Conservation (phyloP, 2,329 filamentous ascomycete species). For the Bipolaris sorokiniana region DNA sequence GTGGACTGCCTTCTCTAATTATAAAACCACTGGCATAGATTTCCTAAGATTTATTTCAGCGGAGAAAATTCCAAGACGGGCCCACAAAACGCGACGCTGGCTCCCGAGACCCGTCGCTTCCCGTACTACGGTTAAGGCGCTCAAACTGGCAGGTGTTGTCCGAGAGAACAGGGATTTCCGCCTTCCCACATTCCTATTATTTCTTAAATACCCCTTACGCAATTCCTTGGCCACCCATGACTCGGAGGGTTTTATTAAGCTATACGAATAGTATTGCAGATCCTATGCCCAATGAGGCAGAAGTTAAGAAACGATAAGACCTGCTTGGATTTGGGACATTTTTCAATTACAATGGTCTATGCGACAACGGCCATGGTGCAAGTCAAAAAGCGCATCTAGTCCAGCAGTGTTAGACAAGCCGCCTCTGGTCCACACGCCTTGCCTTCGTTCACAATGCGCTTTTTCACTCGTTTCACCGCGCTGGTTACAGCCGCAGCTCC, state of each 20-base stretch:
- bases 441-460: slow-evolving; percentile 30
- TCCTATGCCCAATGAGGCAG: slow-evolving; percentile 5
- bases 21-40: not conserved
- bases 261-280: not conserved
- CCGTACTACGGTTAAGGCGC: slow-evolving; percentile 2
- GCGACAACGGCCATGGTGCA: not conserved
- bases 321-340: not conserved
- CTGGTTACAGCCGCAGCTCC: slow-evolving; percentile 32
- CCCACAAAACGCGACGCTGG: not conserved
- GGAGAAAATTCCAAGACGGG: not conserved
- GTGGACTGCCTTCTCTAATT: slow-evolving; percentile 1
- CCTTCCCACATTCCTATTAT: not conserved
- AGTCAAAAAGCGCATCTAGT: slow-evolving; percentile 6
- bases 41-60: slow-evolving; percentile 2
- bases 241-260: not conserved
- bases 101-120: slow-evolving; percentile 3
- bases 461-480: slow-evolving; percentile 34
- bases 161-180: not conserved
- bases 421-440: not conserved
- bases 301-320: slow-evolving; percentile 12
- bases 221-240: slow-evolving; percentile 1
- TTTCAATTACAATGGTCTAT: not conserved
- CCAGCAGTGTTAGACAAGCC: not conserved
- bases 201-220: slow-evolving; percentile 1
- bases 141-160: slow-evolving; percentile 4